phyloP scores from a whole-genome alignment of 306 rosid genomes.

The Dryas drummondii region DNA sequence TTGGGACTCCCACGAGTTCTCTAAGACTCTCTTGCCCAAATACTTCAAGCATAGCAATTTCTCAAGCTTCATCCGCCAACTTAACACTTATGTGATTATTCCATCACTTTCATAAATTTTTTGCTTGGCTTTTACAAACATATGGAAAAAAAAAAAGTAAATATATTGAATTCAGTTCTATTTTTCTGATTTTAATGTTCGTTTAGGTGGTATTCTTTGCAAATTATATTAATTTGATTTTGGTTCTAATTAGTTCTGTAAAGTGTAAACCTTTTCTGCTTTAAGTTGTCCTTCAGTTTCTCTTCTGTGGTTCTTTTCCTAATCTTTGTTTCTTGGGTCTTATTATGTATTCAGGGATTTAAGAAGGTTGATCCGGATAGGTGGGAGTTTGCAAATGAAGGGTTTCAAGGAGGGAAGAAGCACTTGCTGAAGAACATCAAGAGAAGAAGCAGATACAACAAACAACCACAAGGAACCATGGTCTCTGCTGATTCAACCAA shows the following conservation, averaged over 20 bases:
- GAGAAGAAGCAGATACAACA: constrained; percentile 59
- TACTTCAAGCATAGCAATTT: constrained; percentile 84
- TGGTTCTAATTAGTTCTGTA: background rate
- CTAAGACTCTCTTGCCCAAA: constrained; percentile 65
- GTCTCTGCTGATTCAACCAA: constrained; percentile 28
- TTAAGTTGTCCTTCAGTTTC: background rate
- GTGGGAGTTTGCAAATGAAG: constrained; percentile 96
- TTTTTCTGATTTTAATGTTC: background rate
- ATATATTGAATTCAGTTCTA: background rate
- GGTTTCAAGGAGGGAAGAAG: constrained; percentile 78
- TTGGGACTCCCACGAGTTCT: constrained; percentile 79
- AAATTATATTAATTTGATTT: background rate
- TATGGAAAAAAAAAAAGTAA: too few relatives aligned
- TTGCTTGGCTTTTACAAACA: background rate
- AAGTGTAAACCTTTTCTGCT: too few relatives aligned
- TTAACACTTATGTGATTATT: constrained; percentile 76
- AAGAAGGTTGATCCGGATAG: constrained; percentile 78
- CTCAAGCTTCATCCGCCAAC: constrained; percentile 99
- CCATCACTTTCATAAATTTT: background rate
- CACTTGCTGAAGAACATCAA: constrained; percentile 83
- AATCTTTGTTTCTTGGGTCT: background rate
- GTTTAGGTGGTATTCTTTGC: background rate
- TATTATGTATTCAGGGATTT: constrained; percentile 59
- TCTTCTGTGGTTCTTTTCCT: background rate
- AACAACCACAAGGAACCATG: constrained; percentile 35